A percentile compares a stretch with the other conserved stretches of the same genome.
Conservation (phyloP, 169 alveolate species). For the Cryptosporidium tyzzeri region DNA sequence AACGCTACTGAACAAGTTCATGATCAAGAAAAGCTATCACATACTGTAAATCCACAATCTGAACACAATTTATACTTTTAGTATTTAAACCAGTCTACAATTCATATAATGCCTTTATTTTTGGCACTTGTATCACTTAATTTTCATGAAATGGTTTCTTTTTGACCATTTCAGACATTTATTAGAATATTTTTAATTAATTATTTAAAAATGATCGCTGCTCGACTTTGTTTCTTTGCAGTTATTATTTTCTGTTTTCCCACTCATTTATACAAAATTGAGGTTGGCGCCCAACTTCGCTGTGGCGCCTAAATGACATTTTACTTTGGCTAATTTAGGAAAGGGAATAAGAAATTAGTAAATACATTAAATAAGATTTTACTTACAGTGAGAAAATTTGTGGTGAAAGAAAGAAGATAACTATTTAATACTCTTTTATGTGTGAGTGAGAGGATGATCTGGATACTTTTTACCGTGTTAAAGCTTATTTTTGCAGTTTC, state of each 20-base stretch:
- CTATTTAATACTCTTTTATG: background rate
- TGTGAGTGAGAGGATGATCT: constrained; percentile 16
- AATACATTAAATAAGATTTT: too few species aligned
- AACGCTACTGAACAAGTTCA: background rate
- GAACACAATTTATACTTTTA: background rate
- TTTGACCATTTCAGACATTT: background rate
- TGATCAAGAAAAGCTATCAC: background rate
- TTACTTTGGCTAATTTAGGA: too few species aligned
- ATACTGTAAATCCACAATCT: background rate
- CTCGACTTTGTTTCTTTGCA: background rate
- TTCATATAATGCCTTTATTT: too few species aligned
- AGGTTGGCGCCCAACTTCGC: too few species aligned
- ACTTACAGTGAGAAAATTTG: background rate
- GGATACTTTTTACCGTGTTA: constrained; percentile 26
- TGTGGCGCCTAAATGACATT: too few species aligned
- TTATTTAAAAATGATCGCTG: too few species aligned
- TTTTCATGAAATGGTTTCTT: background rate
- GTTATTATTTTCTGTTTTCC: too few species aligned
- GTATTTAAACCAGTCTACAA: background rate
- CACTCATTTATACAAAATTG: too few species aligned
- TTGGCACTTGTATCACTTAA: background rate
- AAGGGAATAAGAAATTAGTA: too few species aligned
- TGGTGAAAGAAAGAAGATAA: background rate
- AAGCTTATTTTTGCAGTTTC: constrained; percentile 52
- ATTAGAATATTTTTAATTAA: too few species aligned